phyloP scores from a whole-genome alignment of 305 asterid genomes.

The Fraxinus dipetala region DNA sequence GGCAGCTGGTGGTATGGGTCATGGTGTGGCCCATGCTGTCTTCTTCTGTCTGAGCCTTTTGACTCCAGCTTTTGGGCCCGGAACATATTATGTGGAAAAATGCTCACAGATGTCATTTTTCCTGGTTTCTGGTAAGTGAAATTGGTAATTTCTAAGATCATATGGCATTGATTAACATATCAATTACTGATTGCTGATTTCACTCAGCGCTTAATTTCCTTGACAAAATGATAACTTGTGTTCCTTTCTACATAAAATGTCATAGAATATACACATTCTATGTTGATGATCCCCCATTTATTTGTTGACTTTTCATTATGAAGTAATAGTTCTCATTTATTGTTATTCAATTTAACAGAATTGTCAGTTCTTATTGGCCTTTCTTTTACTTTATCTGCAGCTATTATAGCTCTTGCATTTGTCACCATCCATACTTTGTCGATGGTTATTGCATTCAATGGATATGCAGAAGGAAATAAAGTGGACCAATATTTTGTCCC shows the following conservation, averaged over 20 bases:
- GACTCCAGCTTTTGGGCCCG: conserved; percentile 98
- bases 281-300: not conserved
- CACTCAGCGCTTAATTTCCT: conserved; percentile 3
- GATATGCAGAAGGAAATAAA: conserved; percentile 71
- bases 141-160: conserved; percentile 9
- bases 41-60: conserved; percentile 94
- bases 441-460: conserved; percentile 92
- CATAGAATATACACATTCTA: not conserved
- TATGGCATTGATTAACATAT: not conserved
- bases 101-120: conserved; percentile 86
- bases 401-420: conserved; percentile 86
- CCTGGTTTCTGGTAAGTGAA: conserved; percentile 77
- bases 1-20: conserved; percentile 98
- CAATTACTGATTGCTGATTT: conserved; percentile 6
- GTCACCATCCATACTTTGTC: conserved; percentile 92
- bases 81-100: conserved; percentile 84
- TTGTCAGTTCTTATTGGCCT: not conserved
- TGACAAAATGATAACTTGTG: conserved; percentile 1
- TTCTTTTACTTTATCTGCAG: conserved; percentile 46
- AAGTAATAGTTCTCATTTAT: not conserved
- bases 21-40: conserved; percentile 96
- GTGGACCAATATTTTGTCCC: conserved; percentile 74
- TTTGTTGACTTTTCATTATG: not conserved
- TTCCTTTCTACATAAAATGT: not conserved
- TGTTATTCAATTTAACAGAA: not conserved